phyloP scores from a whole-genome alignment of 495 filamentous ascomycete species.

The Penicillium egyptiacum region DNA sequence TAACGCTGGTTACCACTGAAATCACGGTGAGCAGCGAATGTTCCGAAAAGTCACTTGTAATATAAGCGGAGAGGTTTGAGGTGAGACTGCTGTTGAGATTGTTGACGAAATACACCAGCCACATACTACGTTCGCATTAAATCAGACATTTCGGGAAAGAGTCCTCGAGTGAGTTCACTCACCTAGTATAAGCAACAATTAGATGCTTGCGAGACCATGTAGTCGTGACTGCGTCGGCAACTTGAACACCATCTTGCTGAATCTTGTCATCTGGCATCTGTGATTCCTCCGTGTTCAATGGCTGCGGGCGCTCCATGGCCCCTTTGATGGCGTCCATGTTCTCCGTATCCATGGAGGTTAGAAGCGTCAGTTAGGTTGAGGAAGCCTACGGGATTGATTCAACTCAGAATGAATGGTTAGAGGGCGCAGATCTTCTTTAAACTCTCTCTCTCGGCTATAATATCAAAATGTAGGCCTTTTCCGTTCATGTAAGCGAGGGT shows the following conservation, averaged over 20 bases:
- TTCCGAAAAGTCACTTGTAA: constrained; percentile 31
- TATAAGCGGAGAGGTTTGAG: constrained; percentile 22
- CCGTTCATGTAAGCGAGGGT: neutral
- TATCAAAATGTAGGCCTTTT: neutral
- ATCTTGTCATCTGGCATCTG: neutral
- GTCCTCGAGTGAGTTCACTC: neutral
- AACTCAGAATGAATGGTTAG: neutral
- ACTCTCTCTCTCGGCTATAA: neutral
- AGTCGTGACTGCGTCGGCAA: constrained; percentile 28
- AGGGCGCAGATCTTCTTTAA: neutral
- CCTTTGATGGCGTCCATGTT: neutral
- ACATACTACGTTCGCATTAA: constrained; percentile 21
- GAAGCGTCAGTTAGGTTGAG: neutral
- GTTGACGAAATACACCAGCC: constrained; percentile 31
- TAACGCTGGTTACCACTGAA: constrained; percentile 42
- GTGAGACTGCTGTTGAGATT: constrained; percentile 20
- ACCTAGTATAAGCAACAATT: constrained; percentile 26
- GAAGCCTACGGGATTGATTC: neutral
- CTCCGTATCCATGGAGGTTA: neutral
- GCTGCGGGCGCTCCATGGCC: neutral
- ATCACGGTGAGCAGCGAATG: constrained; percentile 37
- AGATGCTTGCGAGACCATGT: constrained; percentile 27
- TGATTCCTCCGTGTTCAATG: neutral
- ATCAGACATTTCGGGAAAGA: neutral
- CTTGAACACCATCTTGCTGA: constrained; percentile 29